Percentiles rank a stretch among this genome's conserved stretches.
phyloP scores from a whole-genome alignment of 78 protist genomes.

The Chrysochromulina parva region DNA sequence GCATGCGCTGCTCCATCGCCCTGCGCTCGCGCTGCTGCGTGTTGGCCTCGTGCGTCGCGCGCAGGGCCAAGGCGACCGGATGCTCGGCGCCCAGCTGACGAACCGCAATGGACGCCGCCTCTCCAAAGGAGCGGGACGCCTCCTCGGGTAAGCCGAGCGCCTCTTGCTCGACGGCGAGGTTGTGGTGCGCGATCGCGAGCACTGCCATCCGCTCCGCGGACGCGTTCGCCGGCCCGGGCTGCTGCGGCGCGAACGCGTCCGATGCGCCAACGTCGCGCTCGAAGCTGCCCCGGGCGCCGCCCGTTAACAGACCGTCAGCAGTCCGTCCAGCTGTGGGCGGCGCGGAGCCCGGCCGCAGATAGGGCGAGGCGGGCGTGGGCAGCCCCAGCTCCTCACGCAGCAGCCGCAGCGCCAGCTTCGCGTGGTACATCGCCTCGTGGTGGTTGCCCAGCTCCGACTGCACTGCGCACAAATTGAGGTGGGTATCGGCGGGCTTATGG shows the following conservation, averaged over 20 bases:
- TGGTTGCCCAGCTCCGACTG: constrained; percentile 10
- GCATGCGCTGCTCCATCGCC: too few relatives aligned
- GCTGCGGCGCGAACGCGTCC: too few relatives aligned
- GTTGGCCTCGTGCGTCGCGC: too few relatives aligned
- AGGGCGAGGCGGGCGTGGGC: neutral
- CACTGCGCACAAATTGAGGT: constrained; percentile 30
- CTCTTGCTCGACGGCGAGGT: neutral
- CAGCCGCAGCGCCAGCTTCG: neutral
- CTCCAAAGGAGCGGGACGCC: too few relatives aligned
- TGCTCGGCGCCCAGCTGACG: too few relatives aligned
- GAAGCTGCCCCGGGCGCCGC: too few relatives aligned
- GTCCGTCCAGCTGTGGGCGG: neutral
- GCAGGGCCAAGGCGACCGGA: too few relatives aligned
- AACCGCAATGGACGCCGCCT: too few relatives aligned
- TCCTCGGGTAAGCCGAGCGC: neutral
- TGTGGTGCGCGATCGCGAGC: neutral
- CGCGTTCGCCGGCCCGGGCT: too few relatives aligned
- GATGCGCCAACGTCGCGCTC: too few relatives aligned
- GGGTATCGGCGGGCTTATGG: constrained; percentile 28
- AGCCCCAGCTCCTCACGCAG: neutral
- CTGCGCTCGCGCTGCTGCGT: too few relatives aligned
- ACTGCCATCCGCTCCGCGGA: neutral
- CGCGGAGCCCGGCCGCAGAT: neutral
- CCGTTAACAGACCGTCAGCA: too few relatives aligned
- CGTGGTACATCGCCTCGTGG: neutral